phyloP scores from a whole-genome alignment of 768 basidiomycete species.

The Rhodotorula diobovata region DNA sequence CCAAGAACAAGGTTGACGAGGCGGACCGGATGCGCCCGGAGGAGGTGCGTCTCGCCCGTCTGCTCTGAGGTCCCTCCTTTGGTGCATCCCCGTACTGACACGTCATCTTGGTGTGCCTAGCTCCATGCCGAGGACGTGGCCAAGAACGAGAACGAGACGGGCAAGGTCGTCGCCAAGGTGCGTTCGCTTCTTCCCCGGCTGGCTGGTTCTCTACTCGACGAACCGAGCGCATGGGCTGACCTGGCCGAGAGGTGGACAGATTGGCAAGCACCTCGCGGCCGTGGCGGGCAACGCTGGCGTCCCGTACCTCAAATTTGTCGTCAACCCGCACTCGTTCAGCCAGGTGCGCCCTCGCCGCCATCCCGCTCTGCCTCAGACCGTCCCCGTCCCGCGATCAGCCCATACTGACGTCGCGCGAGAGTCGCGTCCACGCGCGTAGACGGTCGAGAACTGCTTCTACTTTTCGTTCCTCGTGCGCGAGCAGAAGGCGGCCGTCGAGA shows the following conservation, averaged over 20 bases:
- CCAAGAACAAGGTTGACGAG: slow-evolving; percentile 67
- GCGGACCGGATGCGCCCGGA: slow-evolving; percentile 66
- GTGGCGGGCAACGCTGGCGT: slow-evolving; percentile 50
- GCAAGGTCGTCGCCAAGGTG: slow-evolving; percentile 73
- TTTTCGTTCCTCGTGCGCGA: slow-evolving; percentile 66
- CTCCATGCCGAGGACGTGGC: slow-evolving; percentile 76
- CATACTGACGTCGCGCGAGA: background rate
- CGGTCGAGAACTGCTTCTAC: slow-evolving; percentile 94
- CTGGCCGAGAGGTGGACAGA: slow-evolving; percentile 54
- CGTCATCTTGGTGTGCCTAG: slow-evolving; percentile 5
- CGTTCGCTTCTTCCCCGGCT: slow-evolving; percentile 39
- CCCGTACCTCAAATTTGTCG: slow-evolving; percentile 79
- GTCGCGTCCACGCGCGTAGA: slow-evolving; percentile 57
- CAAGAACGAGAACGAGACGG: slow-evolving; percentile 80
- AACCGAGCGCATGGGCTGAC: too few relatives aligned
- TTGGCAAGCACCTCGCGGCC: slow-evolving; percentile 59
- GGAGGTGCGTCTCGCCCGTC: slow-evolving; percentile 51
- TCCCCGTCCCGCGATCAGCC: too few relatives aligned
- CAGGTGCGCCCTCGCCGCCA: background rate
- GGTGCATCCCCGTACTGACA: background rate
- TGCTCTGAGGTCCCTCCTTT: background rate
- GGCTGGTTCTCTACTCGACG: too few relatives aligned
- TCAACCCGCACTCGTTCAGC: slow-evolving; percentile 78
- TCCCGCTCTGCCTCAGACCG: background rate
- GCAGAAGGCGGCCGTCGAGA: slow-evolving; percentile 51